Base-by-base conservation (phyloP, 805 yeast genomes). In the Pichia membranifaciens region DNA sequence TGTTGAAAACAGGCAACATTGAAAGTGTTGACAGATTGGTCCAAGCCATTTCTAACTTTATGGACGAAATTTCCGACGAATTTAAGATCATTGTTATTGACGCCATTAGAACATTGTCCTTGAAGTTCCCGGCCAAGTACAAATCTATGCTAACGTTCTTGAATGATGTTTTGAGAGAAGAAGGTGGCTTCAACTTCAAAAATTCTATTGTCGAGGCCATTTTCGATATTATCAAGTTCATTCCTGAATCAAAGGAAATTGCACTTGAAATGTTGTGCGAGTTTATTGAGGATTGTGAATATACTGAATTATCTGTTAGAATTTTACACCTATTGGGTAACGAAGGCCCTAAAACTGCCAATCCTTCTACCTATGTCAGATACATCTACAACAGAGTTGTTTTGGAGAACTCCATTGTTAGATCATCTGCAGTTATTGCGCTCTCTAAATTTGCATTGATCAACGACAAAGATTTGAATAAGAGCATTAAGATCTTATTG, bases 211-310 rank as follows among this genome's bases (percentile, higher is more conserved):
- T 93, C 37, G 97, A 90, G 64, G 95, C 98, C 2, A 76, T 93
- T 54, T 87, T 90, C 56, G 98, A 91, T 65, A 76, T 93, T 66
- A 87, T 93, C 57, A 83, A 84, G 56, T 88, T 84, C 61, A 82
- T 88, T 51, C 96, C 96, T 18, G 81, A 74, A 53, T 87, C 95
- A 13, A 79, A 87, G 59, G 93, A 86, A 57, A 67, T 78, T 42
- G 95, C 96, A 20, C 73, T 93, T 60, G 88, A 86, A 69, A 84
- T 84, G 65, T 75, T 93, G 58, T 89, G 98, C 74, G 99, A 93
- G 67, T 90, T 89, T 62, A 93, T 93, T 59, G 99, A 93, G 69
- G 99, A 93, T 73, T 93, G 98, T 71, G 99, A 93, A 70, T 91
- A 76, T 70, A 86, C 96, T 28, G 96, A 89, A 68, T 79, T 93